These are phyloP conservation scores for Allium fistulosum DNA, from an alignment of 106 monocot species.

Conservation along the genomic window DNA sequence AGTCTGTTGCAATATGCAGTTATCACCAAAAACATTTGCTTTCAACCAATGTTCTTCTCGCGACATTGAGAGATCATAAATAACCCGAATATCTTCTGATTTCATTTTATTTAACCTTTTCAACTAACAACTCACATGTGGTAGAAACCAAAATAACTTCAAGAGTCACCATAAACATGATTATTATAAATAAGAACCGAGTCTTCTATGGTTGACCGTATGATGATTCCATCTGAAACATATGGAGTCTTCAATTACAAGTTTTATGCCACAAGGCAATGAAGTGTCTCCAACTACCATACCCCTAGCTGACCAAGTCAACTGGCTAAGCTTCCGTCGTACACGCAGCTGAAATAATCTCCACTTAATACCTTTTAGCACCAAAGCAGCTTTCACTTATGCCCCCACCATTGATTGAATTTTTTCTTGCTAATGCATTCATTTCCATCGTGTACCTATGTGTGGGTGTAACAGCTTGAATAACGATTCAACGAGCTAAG, in stretches of 20 bases:
- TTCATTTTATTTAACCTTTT: too few relatives aligned
- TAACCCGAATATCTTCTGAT: too few relatives aligned
- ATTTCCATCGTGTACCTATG: conserved; percentile 83
- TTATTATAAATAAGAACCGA: conserved; percentile 47
- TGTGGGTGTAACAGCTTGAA: conserved; percentile 67
- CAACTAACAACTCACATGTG: too few relatives aligned
- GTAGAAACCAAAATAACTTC: too few relatives aligned
- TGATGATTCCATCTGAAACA: conserved; percentile 59
- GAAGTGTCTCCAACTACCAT: conserved; percentile 74
- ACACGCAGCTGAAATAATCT: conserved; percentile 65
- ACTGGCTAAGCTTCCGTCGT: conserved; percentile 55
- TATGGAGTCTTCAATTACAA: conserved; percentile 79
- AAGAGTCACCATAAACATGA: too few relatives aligned
- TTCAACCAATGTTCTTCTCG: too few relatives aligned
- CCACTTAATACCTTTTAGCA: conserved; percentile 62
- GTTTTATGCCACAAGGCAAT: conserved; percentile 26
- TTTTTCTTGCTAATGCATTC: conserved; percentile 57
- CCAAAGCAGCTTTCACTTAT: conserved; percentile 42
- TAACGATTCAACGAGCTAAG: conserved; percentile 72
- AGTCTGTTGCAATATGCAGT: too few relatives aligned
- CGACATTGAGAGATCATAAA: too few relatives aligned
- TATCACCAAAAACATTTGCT: too few relatives aligned
- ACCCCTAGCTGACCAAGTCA: conserved; percentile 68
- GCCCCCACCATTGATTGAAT: conserved; percentile 54
- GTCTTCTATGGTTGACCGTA: conserved; percentile 57